phyloP scores from a whole-genome alignment of 148 eudicot genomes.

The Linanthus parryae region DNA sequence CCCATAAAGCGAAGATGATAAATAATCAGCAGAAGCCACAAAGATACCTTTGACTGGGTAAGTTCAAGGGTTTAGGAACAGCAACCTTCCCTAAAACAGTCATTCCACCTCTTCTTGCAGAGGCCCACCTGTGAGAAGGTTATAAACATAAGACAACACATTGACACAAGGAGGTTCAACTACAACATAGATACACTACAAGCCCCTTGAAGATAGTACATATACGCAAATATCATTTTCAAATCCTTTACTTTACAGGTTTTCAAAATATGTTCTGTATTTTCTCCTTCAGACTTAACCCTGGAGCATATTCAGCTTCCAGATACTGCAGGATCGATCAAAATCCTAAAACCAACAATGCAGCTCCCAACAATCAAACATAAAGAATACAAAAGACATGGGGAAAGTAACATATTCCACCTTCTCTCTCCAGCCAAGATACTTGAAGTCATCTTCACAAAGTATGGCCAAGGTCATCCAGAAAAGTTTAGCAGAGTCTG shows the following conservation, averaged over 20 bases:
- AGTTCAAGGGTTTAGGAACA: slow-evolving; percentile 94
- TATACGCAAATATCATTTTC: too few species aligned
- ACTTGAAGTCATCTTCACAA: slow-evolving; percentile 66
- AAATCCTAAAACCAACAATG: too few species aligned
- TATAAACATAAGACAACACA: slow-evolving; percentile 9
- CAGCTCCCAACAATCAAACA: too few species aligned
- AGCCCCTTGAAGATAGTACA: neutral
- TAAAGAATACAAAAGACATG: too few species aligned
- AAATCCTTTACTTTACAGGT: neutral
- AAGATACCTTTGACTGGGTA: slow-evolving; percentile 90
- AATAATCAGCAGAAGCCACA: slow-evolving; percentile 1
- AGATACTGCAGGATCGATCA: too few species aligned
- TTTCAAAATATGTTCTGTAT: neutral
- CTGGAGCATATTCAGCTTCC: too few species aligned
- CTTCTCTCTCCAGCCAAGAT: slow-evolving; percentile 75
- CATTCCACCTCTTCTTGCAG: slow-evolving; percentile 95
- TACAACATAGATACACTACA: slow-evolving; percentile 1
- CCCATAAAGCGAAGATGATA: slow-evolving; percentile 1
- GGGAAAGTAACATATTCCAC: too few species aligned
- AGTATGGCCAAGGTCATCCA: slow-evolving; percentile 53
- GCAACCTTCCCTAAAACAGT: slow-evolving; percentile 96
- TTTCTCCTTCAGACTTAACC: neutral
- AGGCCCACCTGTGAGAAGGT: slow-evolving; percentile 59
- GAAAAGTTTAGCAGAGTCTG: slow-evolving; percentile 27
- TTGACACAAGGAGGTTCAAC: too few species aligned